A percentile compares a stretch with the other conserved stretches of the same genome.
These are phyloP conservation scores for Saccharomyces eubayanus DNA, from an alignment of 805 yeast genomes.

Conservation along the genomic window DNA sequence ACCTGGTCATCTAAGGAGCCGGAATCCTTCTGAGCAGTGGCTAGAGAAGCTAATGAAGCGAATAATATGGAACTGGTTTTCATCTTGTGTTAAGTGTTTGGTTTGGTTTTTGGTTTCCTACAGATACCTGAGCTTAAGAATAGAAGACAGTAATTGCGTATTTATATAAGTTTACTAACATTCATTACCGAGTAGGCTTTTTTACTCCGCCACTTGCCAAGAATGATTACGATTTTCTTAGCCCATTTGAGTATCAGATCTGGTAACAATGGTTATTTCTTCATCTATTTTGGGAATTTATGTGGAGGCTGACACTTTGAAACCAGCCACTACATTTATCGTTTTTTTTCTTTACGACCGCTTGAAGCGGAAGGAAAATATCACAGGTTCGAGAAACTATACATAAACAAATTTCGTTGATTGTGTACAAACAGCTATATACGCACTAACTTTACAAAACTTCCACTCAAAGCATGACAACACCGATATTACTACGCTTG, in stretches of 20 bases:
- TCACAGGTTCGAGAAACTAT: background rate
- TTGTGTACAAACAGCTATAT: background rate
- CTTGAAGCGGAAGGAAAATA: background rate
- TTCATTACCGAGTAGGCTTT: background rate
- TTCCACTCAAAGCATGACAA: slow-evolving; percentile 57
- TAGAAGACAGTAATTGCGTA: background rate
- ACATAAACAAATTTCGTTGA: background rate
- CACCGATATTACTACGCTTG: slow-evolving; percentile 76
- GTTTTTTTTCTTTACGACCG: background rate
- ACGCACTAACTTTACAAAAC: background rate
- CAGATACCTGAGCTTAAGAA: background rate
- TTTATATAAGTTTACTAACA: background rate
- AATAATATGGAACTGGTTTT: background rate
- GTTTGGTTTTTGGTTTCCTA: background rate
- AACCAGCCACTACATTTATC: background rate
- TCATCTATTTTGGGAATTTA: background rate
- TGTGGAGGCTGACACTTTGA: background rate
- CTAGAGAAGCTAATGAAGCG: background rate
- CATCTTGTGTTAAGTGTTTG: background rate
- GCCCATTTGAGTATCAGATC: background rate
- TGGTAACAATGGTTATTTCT: background rate
- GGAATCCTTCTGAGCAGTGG: background rate
- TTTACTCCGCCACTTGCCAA: background rate
- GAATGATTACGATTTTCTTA: background rate
- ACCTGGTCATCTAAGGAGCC: slow-evolving; percentile 1